These are phyloP conservation scores for Trichophyton simii DNA, from an alignment of 2,329 filamentous ascomycete species.

Conservation along the genomic window DNA sequence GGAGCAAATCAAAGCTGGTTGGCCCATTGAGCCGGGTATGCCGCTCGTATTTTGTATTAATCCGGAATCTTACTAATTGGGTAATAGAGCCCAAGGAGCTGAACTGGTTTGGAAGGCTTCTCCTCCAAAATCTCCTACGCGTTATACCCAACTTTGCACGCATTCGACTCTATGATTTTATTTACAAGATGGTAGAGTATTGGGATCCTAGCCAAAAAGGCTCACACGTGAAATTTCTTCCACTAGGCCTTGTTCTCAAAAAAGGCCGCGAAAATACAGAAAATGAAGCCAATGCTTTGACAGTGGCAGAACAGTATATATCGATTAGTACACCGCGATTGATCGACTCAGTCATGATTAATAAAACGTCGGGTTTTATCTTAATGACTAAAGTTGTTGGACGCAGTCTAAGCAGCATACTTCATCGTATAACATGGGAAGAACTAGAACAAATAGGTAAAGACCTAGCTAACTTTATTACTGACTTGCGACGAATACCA, in stretches of 20 bases:
- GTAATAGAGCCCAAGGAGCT: neutral
- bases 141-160: slow-evolving; percentile 5
- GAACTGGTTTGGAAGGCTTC: neutral
- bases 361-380: slow-evolving; percentile 8
- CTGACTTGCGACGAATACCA: slow-evolving; percentile 10
- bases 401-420: slow-evolving; percentile 1
- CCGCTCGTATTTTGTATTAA: neutral
- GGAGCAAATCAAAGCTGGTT: slow-evolving; percentile 5
- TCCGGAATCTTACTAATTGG: neutral
- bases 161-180: slow-evolving; percentile 2
- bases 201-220: slow-evolving; percentile 5
- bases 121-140: slow-evolving; percentile 1
- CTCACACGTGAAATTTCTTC: slow-evolving; percentile 7
- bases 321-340: slow-evolving; percentile 10
- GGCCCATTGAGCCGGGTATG: slow-evolving; percentile 1
- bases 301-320: slow-evolving; percentile 10
- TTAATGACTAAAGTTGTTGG: slow-evolving; percentile 11
- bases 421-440: slow-evolving; percentile 9
- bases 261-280: slow-evolving; percentile 1
- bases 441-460: slow-evolving; percentile 12
- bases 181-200: slow-evolving; percentile 3
- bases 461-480: slow-evolving; percentile 10
- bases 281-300: slow-evolving; percentile 12
- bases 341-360: slow-evolving; percentile 11
- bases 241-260: slow-evolving; percentile 11